These are phyloP conservation scores for Ricinus communis DNA, from an alignment of 345 rosid genomes.

Conservation along the genomic window DNA sequence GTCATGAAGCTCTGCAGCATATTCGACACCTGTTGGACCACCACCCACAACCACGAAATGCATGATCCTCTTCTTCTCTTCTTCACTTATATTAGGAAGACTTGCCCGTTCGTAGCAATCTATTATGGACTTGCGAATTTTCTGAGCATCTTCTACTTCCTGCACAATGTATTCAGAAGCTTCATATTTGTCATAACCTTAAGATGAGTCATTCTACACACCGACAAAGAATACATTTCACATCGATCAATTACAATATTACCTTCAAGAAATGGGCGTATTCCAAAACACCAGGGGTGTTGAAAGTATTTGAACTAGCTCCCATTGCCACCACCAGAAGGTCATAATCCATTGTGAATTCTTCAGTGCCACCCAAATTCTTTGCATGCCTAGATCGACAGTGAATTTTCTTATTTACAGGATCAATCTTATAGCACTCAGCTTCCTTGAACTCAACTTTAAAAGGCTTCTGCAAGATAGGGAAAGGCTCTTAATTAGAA, in stretches of 20 bases:
- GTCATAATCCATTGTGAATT: constrained; percentile 72
- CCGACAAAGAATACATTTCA: no score
- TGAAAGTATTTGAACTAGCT: constrained; percentile 73
- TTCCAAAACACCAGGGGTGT: constrained; percentile 78
- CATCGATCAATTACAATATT: not conserved
- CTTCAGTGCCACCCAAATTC: constrained; percentile 42
- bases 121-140: constrained; percentile 57
- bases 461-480: constrained; percentile 47
- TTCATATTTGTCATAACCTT: no score
- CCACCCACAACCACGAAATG: constrained; percentile 93
- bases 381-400: constrained; percentile 46
- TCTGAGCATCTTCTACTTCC: constrained; percentile 81
- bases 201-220: no score
- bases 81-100: constrained; percentile 63
- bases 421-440: constrained; percentile 65
- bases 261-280: constrained; percentile 71
- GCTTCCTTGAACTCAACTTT: constrained; percentile 59
- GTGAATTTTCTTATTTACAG: constrained; percentile 48
- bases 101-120: constrained; percentile 71
- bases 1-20: constrained; percentile 85
- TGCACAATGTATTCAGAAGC: constrained; percentile 17
- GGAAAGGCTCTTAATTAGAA: not conserved
- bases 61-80: constrained; percentile 64
- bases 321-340: constrained; percentile 64
- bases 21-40: constrained; percentile 88